These are phyloP conservation scores for Paradendryphiella salina DNA, from an alignment of 2,329 filamentous ascomycete genomes.

Conservation along the genomic window DNA sequence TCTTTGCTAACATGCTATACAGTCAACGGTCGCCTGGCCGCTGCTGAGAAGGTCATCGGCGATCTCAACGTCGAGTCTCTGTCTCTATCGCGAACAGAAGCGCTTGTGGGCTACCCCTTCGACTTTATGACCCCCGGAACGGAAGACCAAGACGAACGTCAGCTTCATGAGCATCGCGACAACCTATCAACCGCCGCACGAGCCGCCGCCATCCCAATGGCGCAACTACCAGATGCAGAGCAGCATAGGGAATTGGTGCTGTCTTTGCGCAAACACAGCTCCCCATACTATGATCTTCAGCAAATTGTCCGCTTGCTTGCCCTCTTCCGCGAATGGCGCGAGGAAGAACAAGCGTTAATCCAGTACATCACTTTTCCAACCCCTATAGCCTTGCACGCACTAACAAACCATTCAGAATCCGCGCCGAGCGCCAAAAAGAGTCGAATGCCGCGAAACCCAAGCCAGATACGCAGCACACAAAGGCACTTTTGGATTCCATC, in stretches of 20 bases:
- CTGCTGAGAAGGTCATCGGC: slow-evolving; percentile 58
- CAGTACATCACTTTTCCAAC: slow-evolving; percentile 22
- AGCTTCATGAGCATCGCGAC: slow-evolving; percentile 26
- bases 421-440: slow-evolving; percentile 18
- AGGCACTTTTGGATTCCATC: slow-evolving; percentile 48
- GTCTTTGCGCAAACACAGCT: slow-evolving; percentile 26
- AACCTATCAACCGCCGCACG: slow-evolving; percentile 24
- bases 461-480: slow-evolving; percentile 39
- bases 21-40: slow-evolving; percentile 56
- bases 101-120: slow-evolving; percentile 47
- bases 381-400: neutral
- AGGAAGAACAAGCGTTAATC: slow-evolving; percentile 48
- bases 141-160: slow-evolving; percentile 35
- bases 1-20: slow-evolving; percentile 21
- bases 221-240: slow-evolving; percentile 24
- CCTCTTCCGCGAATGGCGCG: slow-evolving; percentile 50
- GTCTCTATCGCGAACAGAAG: slow-evolving; percentile 48
- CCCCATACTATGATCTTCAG: slow-evolving; percentile 50
- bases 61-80: slow-evolving; percentile 56
- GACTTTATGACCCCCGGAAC: slow-evolving; percentile 35
- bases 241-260: slow-evolving; percentile 31
- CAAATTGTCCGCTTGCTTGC: slow-evolving; percentile 49
- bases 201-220: slow-evolving; percentile 23
- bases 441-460: slow-evolving; percentile 15
- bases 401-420: slow-evolving; percentile 16